Evolutionary conservation across 371 early-diverging fungal genomes (phyloP).

Genomic region (Chytridium lagenaria): DNA sequence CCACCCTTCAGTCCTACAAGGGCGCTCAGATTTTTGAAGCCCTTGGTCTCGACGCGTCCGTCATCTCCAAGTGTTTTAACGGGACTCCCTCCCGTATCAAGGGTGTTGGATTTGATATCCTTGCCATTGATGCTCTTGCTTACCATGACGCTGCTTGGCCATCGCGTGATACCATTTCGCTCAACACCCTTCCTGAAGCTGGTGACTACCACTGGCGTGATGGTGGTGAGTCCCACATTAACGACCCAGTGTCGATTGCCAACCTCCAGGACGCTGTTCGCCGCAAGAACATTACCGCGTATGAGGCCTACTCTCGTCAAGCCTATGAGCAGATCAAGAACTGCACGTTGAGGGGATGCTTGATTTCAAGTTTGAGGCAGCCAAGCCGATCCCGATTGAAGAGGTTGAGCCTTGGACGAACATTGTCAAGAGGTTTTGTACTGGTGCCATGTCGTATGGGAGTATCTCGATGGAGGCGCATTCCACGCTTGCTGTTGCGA

Average conservation of each 20-base stretch:
- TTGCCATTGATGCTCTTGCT: constrained; percentile 88
- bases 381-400: constrained; percentile 77
- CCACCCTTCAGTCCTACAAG: constrained; percentile 96
- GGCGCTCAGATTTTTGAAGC: constrained; percentile 98
- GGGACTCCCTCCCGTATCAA: constrained; percentile 96
- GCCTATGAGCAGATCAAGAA: constrained; percentile 83
- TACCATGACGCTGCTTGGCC: constrained; percentile 89
- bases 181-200: constrained; percentile 79
- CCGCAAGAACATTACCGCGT: constrained; percentile 83
- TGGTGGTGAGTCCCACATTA: constrained; percentile 91
- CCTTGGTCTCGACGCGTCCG: constrained; percentile 86
- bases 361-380: constrained; percentile 78
- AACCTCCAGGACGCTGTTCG: constrained; percentile 96
- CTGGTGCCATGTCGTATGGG: constrained; percentile 99
- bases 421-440: constrained; percentile 95
- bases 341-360: constrained; percentile 94
- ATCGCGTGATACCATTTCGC: constrained; percentile 65
- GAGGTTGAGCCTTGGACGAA: constrained; percentile 96
- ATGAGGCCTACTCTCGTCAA: constrained; percentile 80
- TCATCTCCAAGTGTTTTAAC: constrained; percentile 88
- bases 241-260: constrained; percentile 87
- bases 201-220: constrained; percentile 97
- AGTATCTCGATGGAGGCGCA: constrained; percentile 96
- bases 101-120: constrained; percentile 82
- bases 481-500: constrained; percentile 88